phyloP scores from a whole-genome alignment of 805 yeast genomes.

The Candida orba region DNA sequence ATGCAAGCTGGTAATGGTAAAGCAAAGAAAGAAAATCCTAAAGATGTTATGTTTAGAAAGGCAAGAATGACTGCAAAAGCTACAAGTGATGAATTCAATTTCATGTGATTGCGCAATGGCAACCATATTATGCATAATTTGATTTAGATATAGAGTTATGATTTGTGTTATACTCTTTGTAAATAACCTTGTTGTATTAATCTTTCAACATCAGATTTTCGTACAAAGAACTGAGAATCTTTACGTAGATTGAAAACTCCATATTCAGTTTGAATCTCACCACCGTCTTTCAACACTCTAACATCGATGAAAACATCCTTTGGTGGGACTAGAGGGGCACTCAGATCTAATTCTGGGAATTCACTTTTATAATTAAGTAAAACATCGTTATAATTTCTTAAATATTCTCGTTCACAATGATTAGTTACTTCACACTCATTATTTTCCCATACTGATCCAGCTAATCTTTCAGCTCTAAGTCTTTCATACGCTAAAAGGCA shows the following conservation, averaged over 20 bases:
- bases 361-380: slow-evolving; percentile 71
- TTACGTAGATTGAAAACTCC: slow-evolving; percentile 91
- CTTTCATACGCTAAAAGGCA: slow-evolving; percentile 81
- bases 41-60: slow-evolving; percentile 65
- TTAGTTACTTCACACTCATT: slow-evolving; percentile 52
- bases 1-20: slow-evolving; percentile 24
- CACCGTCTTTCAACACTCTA: slow-evolving; percentile 87
- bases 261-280: slow-evolving; percentile 95
- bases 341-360: slow-evolving; percentile 75
- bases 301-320: slow-evolving; percentile 89
- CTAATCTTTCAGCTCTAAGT: slow-evolving; percentile 60
- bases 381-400: slow-evolving; percentile 61
- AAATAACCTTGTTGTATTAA: slow-evolving; percentile 90
- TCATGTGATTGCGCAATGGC: slow-evolving; percentile 16
- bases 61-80: slow-evolving; percentile 64
- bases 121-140: not conserved
- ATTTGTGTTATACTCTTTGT: slow-evolving; percentile 48
- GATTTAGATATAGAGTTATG: too few relatives aligned
- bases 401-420: slow-evolving; percentile 75
- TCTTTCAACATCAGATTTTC: slow-evolving; percentile 91
- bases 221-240: slow-evolving; percentile 88
- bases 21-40: slow-evolving; percentile 57
- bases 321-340: slow-evolving; percentile 90
- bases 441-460: slow-evolving; percentile 65
- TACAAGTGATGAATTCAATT: slow-evolving; percentile 70